Evolutionary conservation across 495 filamentous ascomycete species (phyloP), one percentile per base, ranked within the genome.

Genomic region (Daldinia decipiens): DNA sequence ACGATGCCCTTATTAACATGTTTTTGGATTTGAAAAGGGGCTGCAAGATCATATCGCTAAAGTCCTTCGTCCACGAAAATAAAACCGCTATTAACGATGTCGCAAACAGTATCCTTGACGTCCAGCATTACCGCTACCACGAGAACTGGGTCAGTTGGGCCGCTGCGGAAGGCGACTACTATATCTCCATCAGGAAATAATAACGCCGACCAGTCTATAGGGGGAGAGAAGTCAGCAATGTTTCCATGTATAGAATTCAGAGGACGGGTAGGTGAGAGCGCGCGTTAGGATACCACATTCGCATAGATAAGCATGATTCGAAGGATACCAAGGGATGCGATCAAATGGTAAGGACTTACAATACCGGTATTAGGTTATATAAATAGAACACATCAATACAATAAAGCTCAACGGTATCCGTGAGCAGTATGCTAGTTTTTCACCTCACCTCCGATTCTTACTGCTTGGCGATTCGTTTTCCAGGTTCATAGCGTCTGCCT

Each of bases 11-110:
- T 59, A 89, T 93, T 68, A 90, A 92, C 68, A 91, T 97, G 82
- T 99, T 99, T 76, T 79, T 99, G 66, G 95, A 99, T 76, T 86
- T 98, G 72, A 98, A 97, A 79, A 89, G 93, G 55, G 96, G 96
- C 29, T 92, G 91, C 76, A 88, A 91, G 78, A 91, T 99, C 63
- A 89, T 98, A 32, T 93, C 90, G 9, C 80, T 97, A 31, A 93
- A 93, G 76, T 90, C 88, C 4, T 97, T 97, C 74, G 92, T 93
- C 21, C 87, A 90, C 6, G 83, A 85, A 7, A 90, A 88, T 62
- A 88, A 92, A 64, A 86, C 91, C 39, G 94, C 93, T 59, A 79
- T 90, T 50, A 87, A 90, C 70, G 90, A 91, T 40, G 91, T 93
- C 32, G 89, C 89, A 67, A 95, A 94, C 71, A 82, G 85, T 38